Conservation (phyloP, 1,284 basidiomycete genomes). For the Mixia osmundae region DNA sequence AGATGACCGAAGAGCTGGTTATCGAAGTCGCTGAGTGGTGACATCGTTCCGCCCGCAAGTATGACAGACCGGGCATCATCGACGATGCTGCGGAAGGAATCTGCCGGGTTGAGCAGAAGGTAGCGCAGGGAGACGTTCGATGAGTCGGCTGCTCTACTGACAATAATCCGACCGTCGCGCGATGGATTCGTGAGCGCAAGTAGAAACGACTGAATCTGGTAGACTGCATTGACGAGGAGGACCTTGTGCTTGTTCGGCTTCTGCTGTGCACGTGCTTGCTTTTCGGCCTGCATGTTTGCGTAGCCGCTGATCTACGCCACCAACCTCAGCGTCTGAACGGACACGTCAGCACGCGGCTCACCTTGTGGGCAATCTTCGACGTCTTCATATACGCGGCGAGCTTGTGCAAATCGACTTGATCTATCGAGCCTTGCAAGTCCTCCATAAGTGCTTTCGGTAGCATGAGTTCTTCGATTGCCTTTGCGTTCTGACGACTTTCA, state of each 20-base stretch:
- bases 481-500: conserved; percentile 15
- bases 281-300: conserved; percentile 39
- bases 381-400: conserved; percentile 58
- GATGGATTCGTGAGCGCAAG: conserved; percentile 53
- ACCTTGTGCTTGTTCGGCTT: too few relatives aligned
- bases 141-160: conserved; percentile 12
- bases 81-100: conserved; percentile 59
- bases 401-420: conserved; percentile 27
- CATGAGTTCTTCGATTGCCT: conserved; percentile 33
- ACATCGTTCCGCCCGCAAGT: conserved; percentile 92
- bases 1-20: conserved; percentile 57
- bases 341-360: conserved; percentile 6
- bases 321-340: conserved; percentile 1
- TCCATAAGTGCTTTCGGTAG: conserved; percentile 38
- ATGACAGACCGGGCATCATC: conserved; percentile 57
- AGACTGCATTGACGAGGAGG: conserved; percentile 58
- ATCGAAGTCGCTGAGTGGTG: conserved; percentile 73
- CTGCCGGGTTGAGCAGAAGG: conserved; percentile 79
- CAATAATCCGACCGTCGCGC: conserved; percentile 37
- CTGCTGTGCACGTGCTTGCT: conserved; percentile 16
- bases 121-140: conserved; percentile 47
- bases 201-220: conserved; percentile 63
- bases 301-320: conserved; percentile 47
- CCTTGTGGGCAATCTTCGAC: conserved; percentile 47
- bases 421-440: conserved; percentile 20